phyloP scores from a whole-genome alignment of 2,329 filamentous ascomycete genomes.

The Peltaster fructicola region DNA sequence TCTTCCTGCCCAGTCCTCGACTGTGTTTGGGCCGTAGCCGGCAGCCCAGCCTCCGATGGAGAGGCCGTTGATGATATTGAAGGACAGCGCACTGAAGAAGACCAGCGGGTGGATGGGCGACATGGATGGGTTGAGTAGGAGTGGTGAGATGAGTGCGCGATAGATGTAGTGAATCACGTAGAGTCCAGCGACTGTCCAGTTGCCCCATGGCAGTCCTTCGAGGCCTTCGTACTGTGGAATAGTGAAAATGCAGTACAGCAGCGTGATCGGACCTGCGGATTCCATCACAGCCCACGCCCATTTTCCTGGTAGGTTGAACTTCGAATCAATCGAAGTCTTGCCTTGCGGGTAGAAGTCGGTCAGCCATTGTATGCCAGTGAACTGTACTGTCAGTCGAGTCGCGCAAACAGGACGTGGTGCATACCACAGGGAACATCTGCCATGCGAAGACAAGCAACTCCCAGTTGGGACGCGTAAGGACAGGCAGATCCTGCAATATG shows the following conservation, averaged over 20 bases:
- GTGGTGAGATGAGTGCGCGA: slow-evolving; percentile 66
- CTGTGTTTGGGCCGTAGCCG: slow-evolving; percentile 56
- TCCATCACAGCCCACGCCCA: slow-evolving; percentile 85
- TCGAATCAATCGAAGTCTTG: slow-evolving; percentile 63
- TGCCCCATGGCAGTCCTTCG: slow-evolving; percentile 49
- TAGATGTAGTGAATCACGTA: slow-evolving; percentile 78
- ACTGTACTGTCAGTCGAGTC: slow-evolving; percentile 28
- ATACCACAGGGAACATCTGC: slow-evolving; percentile 34
- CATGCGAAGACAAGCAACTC: slow-evolving; percentile 26
- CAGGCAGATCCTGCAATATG: no score
- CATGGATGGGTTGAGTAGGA: slow-evolving; percentile 74
- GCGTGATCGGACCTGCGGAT: slow-evolving; percentile 52
- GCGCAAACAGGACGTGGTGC: slow-evolving; percentile 5
- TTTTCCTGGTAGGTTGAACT: slow-evolving; percentile 74
- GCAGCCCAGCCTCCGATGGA: slow-evolving; percentile 66
- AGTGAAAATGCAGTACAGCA: slow-evolving; percentile 62
- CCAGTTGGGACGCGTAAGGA: slow-evolving; percentile 34
- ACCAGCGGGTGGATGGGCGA: slow-evolving; percentile 65
- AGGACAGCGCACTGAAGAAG: slow-evolving; percentile 44
- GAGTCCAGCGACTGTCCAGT: slow-evolving; percentile 55
- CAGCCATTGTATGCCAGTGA: slow-evolving; percentile 57
- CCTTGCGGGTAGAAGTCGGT: slow-evolving; percentile 76
- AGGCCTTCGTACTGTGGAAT: slow-evolving; percentile 44
- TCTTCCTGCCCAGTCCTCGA: slow-evolving; percentile 31
- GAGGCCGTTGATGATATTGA: slow-evolving; percentile 67